Evolutionary conservation across 148 eudicot species (phyloP).

Genomic region (Pouteria glomerata): DNA sequence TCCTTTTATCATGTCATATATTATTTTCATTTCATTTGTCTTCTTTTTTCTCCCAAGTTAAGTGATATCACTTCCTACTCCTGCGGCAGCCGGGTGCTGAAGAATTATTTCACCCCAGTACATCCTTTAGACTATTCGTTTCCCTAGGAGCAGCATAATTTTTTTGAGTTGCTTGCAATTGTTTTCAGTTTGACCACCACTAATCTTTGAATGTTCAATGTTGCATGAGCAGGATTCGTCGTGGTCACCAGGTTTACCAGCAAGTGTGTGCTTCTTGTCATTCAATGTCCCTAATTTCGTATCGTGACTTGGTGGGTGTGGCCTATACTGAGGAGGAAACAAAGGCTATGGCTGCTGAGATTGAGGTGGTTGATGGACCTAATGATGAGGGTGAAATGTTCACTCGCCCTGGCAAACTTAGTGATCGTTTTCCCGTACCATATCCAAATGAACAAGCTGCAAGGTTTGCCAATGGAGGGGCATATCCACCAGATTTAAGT

Average conservation of each 20-base stretch:
- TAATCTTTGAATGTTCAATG: slow-evolving; percentile 1
- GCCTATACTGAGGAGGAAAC: slow-evolving; percentile 95
- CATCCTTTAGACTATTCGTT: not conserved
- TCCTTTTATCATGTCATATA: not conserved
- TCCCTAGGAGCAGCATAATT: not conserved
- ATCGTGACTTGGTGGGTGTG: slow-evolving; percentile 96
- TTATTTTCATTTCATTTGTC: not conserved
- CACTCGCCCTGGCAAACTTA: slow-evolving; percentile 91
- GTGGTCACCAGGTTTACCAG: slow-evolving; percentile 91
- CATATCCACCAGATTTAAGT: slow-evolving; percentile 97
- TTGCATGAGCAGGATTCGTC: slow-evolving; percentile 61
- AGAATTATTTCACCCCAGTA: not conserved
- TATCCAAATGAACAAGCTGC: slow-evolving; percentile 92
- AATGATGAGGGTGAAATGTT: slow-evolving; percentile 99
- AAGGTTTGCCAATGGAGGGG: slow-evolving; percentile 99
- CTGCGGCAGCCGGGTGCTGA: not conserved
- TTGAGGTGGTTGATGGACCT: slow-evolving; percentile 95
- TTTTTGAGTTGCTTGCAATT: not conserved
- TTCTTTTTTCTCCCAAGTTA: not conserved
- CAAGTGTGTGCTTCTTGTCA: slow-evolving; percentile 96
- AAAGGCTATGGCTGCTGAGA: slow-evolving; percentile 97
- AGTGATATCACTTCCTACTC: not conserved
- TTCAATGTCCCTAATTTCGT: slow-evolving; percentile 81
- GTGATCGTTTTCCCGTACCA: slow-evolving; percentile 88
- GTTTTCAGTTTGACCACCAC: not conserved